A percentile compares a stretch with the other conserved stretches of the same genome.
Evolutionary conservation across 2,329 filamentous ascomycete genomes (phyloP).

Genomic region (Fusarium pseudocircinatum): DNA sequence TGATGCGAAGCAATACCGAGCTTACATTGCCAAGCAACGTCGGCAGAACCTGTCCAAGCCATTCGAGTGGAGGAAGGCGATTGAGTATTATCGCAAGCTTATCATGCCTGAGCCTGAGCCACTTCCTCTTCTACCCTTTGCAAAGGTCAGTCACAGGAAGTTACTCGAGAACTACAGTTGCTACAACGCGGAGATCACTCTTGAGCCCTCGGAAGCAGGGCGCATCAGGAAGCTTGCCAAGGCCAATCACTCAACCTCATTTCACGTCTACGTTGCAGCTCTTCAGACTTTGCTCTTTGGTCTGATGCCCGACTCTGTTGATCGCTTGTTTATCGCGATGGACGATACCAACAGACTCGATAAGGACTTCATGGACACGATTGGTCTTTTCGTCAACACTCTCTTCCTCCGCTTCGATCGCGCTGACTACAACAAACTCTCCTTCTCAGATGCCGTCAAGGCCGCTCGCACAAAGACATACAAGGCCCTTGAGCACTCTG

Average conservation of each 20-base stretch:
- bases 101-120: neutral
- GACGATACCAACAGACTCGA: conserved; percentile 5
- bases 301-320: neutral
- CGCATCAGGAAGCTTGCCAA: neutral
- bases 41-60: neutral
- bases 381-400: conserved; percentile 14
- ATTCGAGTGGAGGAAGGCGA: conserved; percentile 1
- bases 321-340: conserved; percentile 4
- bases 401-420: conserved; percentile 4
- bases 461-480: neutral
- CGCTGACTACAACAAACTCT: neutral
- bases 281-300: neutral
- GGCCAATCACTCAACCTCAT: neutral
- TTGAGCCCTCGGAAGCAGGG: neutral
- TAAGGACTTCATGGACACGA: neutral
- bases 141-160: neutral
- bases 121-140: neutral
- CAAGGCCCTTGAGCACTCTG: neutral
- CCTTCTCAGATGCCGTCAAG: neutral
- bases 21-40: neutral
- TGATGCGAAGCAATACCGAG: neutral
- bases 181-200: neutral
- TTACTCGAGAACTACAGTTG: conserved; percentile 1
- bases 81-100: neutral
- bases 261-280: conserved; percentile 7